phyloP scores from a whole-genome alignment of 345 rosid species.

The Brassica cretica region DNA sequence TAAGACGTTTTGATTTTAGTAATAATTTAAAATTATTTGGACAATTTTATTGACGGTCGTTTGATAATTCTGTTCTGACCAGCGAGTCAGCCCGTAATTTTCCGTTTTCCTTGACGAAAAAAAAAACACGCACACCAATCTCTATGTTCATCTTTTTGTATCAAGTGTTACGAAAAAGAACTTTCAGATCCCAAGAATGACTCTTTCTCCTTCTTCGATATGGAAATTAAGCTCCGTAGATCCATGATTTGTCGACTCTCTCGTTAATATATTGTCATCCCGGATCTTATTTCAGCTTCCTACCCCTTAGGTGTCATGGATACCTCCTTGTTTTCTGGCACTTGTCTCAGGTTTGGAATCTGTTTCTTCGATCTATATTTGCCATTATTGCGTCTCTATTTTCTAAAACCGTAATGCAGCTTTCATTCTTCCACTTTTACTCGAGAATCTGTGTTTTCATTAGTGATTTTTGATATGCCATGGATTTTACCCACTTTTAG shows the following conservation, averaged over 20 bases:
- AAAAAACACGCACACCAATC: background rate
- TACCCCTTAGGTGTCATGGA: conserved; percentile 56
- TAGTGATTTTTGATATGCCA: background rate
- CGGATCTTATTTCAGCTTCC: conserved; percentile 30
- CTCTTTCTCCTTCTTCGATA: background rate
- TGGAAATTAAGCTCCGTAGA: conserved; percentile 20
- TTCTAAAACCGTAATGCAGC: conserved; percentile 29
- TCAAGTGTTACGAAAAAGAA: conserved; percentile 13
- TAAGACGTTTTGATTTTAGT: too few species aligned
- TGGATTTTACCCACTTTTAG: too few species aligned
- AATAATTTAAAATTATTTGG: background rate
- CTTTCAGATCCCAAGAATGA: conserved; percentile 25
- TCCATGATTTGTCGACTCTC: conserved; percentile 7
- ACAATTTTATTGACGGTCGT: background rate
- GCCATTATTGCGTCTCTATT: background rate
- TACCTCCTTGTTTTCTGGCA: conserved; percentile 83
- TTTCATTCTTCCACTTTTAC: conserved; percentile 1
- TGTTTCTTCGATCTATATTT: conserved; percentile 13
- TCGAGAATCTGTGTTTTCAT: background rate
- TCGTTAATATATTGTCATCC: background rate
- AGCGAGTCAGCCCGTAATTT: conserved; percentile 17
- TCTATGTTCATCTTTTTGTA: conserved; percentile 21
- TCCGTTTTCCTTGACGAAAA: conserved; percentile 18
- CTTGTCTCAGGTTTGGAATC: conserved; percentile 78
- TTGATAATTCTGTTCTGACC: conserved; percentile 3